Conservation (phyloP, 768 basidiomycete species). For the Tricholomella constricta region DNA sequence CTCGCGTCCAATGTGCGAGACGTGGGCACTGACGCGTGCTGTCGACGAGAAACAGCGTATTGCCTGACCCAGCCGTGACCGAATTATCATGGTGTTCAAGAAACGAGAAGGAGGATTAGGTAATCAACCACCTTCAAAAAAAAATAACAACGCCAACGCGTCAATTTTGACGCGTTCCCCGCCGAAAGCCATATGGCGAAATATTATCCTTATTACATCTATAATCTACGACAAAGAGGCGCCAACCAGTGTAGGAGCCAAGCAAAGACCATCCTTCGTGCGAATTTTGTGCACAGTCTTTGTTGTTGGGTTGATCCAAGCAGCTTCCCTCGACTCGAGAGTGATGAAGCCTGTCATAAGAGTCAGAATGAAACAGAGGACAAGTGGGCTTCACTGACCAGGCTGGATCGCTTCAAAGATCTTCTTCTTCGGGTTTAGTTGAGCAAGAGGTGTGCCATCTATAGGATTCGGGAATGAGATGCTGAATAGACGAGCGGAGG, state of each 20-base stretch:
- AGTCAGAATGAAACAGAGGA: neutral
- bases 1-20: conserved; percentile 66
- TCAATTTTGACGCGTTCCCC: neutral
- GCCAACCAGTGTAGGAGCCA: conserved; percentile 79
- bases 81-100: conserved; percentile 27
- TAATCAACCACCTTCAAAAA: neutral
- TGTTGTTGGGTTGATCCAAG: conserved; percentile 87
- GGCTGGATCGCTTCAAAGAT: conserved; percentile 97
- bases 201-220: neutral
- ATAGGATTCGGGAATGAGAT: neutral
- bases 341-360: conserved; percentile 74
- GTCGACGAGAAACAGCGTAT: conserved; percentile 53
- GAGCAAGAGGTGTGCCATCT: conserved; percentile 71
- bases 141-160: conserved; percentile 1
- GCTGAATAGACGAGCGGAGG: neutral
- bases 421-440: conserved; percentile 98
- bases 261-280: conserved; percentile 81
- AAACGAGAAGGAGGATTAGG: conserved; percentile 2
- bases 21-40: conserved; percentile 48
- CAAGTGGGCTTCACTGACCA: conserved; percentile 41
- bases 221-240: conserved; percentile 83
- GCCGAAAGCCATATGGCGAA: neutral
- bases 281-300: conserved; percentile 82
- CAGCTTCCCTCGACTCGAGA: conserved; percentile 83
- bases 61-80: conserved; percentile 34